A percentile compares a stretch with the other conserved stretches of the same genome.
Evolutionary conservation across 495 filamentous ascomycete species (phyloP).

Genomic region (Aspergillus olivimuriae): DNA sequence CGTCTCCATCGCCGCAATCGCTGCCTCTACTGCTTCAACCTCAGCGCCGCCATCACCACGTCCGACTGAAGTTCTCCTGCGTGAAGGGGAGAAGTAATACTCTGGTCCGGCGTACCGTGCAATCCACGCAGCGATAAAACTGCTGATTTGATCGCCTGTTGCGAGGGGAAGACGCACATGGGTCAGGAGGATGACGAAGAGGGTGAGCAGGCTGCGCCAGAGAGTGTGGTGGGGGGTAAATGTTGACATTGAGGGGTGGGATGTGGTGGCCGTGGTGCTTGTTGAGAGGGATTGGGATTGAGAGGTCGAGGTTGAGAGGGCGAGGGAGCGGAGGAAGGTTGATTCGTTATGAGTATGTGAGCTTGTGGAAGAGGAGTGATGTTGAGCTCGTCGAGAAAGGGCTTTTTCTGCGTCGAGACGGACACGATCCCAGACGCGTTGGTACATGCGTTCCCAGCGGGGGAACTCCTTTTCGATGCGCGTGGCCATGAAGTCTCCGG

Average conservation of each 20-base stretch:
- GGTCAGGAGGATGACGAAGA: constrained; percentile 35
- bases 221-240: constrained; percentile 37
- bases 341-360: not conserved
- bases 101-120: constrained; percentile 28
- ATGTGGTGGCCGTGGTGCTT: constrained; percentile 18
- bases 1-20: constrained; percentile 36
- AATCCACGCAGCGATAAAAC: constrained; percentile 34
- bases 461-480: constrained; percentile 67
- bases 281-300: constrained; percentile 21
- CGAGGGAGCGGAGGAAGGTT: constrained; percentile 1
- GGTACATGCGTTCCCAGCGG: constrained; percentile 42
- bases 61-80: not conserved
- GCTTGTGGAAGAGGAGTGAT: constrained; percentile 7
- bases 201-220: constrained; percentile 29
- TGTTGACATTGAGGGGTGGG: no score
- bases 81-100: constrained; percentile 24
- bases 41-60: constrained; percentile 4
- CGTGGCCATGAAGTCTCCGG: constrained; percentile 74
- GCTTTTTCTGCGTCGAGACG: constrained; percentile 29
- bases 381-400: constrained; percentile 23
- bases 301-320: not conserved
- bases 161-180: constrained; percentile 34
- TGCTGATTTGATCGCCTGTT: constrained; percentile 34
- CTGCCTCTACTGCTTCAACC: constrained; percentile 21
- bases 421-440: constrained; percentile 33